phyloP scores from a whole-genome alignment of 1,284 basidiomycete genomes.

The Leccinum variabile region DNA sequence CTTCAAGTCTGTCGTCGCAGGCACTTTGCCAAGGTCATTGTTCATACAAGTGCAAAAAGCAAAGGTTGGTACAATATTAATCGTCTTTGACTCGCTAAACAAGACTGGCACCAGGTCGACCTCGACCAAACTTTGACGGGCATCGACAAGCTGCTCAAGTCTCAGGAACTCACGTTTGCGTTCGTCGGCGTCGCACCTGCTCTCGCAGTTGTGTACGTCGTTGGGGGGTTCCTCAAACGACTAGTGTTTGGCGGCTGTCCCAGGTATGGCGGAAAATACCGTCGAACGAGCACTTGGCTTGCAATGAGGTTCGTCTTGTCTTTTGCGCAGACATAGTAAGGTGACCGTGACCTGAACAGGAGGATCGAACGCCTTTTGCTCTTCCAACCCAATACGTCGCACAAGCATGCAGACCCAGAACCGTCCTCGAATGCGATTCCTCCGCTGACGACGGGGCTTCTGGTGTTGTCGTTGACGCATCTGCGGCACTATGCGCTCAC shows the following conservation, averaged over 20 bases:
- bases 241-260: constrained; percentile 38
- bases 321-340: too few relatives aligned
- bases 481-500: constrained; percentile 63
- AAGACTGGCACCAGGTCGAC: constrained; percentile 63
- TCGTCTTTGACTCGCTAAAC: neutral
- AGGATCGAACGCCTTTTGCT: constrained; percentile 63
- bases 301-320: constrained; percentile 53
- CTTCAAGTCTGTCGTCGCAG: constrained; percentile 76
- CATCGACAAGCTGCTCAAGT: constrained; percentile 91
- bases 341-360: too few relatives aligned
- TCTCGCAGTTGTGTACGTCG: constrained; percentile 76
- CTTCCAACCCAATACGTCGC: constrained; percentile 40
- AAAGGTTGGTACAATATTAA: constrained; percentile 59
- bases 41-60: constrained; percentile 97
- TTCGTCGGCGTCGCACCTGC: constrained; percentile 96
- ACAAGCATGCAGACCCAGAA: constrained; percentile 15
- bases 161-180: constrained; percentile 95
- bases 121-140: constrained; percentile 84
- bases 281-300: constrained; percentile 55
- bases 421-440: constrained; percentile 37
- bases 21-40: constrained; percentile 82
- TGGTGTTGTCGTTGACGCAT: constrained; percentile 71
- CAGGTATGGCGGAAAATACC: constrained; percentile 52
- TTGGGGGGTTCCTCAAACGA: constrained; percentile 49
- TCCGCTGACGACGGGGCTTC: constrained; percentile 66